A percentile compares a stretch with the other conserved stretches of the same genome.
These are phyloP conservation scores for Aquilaria yunnanensis DNA, from an alignment of 345 rosid species.

Conservation along the genomic window DNA sequence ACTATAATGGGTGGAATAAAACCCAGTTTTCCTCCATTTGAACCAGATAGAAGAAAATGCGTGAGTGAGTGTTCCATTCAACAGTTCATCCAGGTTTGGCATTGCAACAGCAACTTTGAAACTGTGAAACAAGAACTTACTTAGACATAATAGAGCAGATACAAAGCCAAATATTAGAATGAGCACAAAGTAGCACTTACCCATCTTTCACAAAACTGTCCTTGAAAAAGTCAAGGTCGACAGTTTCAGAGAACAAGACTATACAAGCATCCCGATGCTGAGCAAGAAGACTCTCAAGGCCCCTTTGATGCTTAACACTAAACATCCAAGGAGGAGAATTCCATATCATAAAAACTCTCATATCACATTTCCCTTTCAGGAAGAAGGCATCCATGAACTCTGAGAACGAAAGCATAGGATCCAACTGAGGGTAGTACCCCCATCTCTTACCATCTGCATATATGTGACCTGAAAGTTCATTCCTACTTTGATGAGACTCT, in stretches of 20 bases:
- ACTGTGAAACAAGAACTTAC: constrained; percentile 27
- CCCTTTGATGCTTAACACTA: constrained; percentile 82
- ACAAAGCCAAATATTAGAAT: constrained; percentile 5
- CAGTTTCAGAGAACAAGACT: constrained; percentile 73
- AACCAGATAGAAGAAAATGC: constrained; percentile 83
- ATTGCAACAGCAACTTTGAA: constrained; percentile 81
- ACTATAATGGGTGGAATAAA: constrained; percentile 78
- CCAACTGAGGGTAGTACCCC: constrained; percentile 90
- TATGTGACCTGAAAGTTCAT: constrained; percentile 45
- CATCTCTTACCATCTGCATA: constrained; percentile 86
- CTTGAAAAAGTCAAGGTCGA: constrained; percentile 84
- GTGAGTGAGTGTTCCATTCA: constrained; percentile 58
- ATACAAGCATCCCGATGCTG: constrained; percentile 82
- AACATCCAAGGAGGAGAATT: constrained; percentile 96
- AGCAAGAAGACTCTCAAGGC: constrained; percentile 76
- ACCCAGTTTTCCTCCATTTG: constrained; percentile 75
- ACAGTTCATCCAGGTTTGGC: constrained; percentile 92
- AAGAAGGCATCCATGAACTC: constrained; percentile 68
- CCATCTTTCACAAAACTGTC: constrained; percentile 84
- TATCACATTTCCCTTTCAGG: constrained; percentile 41
- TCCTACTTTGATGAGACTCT: constrained; percentile 17
- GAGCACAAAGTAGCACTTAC: constrained; percentile 23
- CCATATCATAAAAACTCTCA: constrained; percentile 91
- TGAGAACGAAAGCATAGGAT: constrained; percentile 58
- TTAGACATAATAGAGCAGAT: constrained; percentile 4